Evolutionary conservation across 768 basidiomycete species (phyloP).

Genomic region (Filobasidium wieringae): DNA sequence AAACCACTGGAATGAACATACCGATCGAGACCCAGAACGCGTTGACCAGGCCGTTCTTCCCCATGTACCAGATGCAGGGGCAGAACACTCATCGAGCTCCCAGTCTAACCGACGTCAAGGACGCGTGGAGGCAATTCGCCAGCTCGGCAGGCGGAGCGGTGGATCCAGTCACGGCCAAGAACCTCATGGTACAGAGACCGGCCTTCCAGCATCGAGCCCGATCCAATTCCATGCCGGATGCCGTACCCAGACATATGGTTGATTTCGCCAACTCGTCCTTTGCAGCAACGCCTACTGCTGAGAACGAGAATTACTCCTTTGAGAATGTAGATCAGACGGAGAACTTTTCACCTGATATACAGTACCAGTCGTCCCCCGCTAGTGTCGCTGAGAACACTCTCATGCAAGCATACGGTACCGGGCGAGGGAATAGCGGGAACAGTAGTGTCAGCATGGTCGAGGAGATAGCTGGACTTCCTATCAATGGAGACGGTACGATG

Average conservation of each 20-base stretch:
- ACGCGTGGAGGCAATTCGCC: constrained; percentile 31
- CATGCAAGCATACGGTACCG: not conserved
- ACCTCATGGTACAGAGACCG: not conserved
- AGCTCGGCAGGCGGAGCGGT: not conserved
- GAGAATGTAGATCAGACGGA: too few relatives aligned
- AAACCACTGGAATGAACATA: not conserved
- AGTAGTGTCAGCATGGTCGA: constrained; percentile 1
- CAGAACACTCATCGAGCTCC: constrained; percentile 11
- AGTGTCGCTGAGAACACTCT: not conserved
- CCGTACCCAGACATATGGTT: not conserved
- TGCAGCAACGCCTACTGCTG: not conserved
- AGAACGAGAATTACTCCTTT: too few relatives aligned
- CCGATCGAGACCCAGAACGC: not conserved
- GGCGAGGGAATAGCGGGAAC: not conserved
- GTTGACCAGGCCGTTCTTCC: not conserved
- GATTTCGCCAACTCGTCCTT: not conserved
- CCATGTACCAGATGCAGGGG: not conserved
- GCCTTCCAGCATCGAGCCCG: not conserved
- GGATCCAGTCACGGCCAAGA: not conserved
- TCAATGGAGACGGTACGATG: too few relatives aligned
- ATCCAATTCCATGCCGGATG: not conserved
- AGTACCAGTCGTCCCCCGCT: not conserved
- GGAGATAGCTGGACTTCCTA: too few relatives aligned
- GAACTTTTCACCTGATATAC: too few relatives aligned
- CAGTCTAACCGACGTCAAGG: constrained; percentile 30